These are phyloP conservation scores for Curvularia eragrostidis DNA, from an alignment of 2,329 filamentous ascomycete genomes.

Conservation along the genomic window DNA sequence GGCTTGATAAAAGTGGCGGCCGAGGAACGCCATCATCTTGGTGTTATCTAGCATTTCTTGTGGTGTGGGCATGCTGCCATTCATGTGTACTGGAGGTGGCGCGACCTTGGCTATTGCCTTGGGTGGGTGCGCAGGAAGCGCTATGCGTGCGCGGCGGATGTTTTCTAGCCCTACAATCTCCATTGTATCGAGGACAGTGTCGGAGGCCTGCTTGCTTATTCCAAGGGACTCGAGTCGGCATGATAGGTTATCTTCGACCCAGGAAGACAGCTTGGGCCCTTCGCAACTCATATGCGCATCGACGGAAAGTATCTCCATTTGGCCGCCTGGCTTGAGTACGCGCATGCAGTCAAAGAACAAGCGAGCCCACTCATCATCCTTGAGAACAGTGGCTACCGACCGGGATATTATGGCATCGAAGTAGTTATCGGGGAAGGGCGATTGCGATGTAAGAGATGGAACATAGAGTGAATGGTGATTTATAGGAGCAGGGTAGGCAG, in stretches of 20 bases:
- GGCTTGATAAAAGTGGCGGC: slow-evolving; percentile 37
- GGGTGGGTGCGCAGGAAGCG: slow-evolving; percentile 29
- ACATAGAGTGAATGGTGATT: slow-evolving; percentile 39
- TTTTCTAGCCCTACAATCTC: slow-evolving; percentile 39
- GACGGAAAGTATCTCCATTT: slow-evolving; percentile 36
- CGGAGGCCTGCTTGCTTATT: slow-evolving; percentile 33
- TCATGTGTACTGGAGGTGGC: slow-evolving; percentile 17
- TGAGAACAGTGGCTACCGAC: slow-evolving; percentile 31
- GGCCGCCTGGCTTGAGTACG: slow-evolving; percentile 37
- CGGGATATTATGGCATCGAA: slow-evolving; percentile 38
- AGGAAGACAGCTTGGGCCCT: slow-evolving; percentile 27
- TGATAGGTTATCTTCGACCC: slow-evolving; percentile 36
- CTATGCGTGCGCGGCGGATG: slow-evolving; percentile 37
- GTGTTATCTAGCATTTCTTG: slow-evolving; percentile 31
- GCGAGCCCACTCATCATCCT: slow-evolving; percentile 38
- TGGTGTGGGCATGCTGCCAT: slow-evolving; percentile 16
- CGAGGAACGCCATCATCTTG: slow-evolving; percentile 37
- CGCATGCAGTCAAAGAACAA: slow-evolving; percentile 40
- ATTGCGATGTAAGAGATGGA: slow-evolving; percentile 28
- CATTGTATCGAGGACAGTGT: slow-evolving; percentile 39
- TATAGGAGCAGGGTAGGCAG: slow-evolving; percentile 34
- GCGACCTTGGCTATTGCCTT: slow-evolving; percentile 13
- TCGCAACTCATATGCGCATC: slow-evolving; percentile 37
- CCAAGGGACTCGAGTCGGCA: slow-evolving; percentile 30
- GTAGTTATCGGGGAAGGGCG: slow-evolving; percentile 36